phyloP scores from a whole-genome alignment of 2,329 filamentous ascomycete species.

The Epichloe bromicola region DNA sequence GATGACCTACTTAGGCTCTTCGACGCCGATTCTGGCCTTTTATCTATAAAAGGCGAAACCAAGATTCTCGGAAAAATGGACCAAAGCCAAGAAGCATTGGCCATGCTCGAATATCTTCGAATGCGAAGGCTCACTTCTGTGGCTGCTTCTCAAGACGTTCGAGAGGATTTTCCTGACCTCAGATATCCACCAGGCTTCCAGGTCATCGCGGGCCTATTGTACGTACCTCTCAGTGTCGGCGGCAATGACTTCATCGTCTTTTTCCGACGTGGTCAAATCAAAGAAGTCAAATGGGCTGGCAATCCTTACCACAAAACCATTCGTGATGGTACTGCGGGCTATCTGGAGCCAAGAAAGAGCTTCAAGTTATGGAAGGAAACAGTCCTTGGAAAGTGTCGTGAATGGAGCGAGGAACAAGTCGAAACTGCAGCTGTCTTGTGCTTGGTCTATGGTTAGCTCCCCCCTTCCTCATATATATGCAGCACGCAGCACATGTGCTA shows the following conservation, averaged over 20 bases:
- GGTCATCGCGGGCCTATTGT: slow-evolving; percentile 62
- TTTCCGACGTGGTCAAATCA: slow-evolving; percentile 65
- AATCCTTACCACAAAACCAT: slow-evolving; percentile 74
- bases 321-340: slow-evolving; percentile 57
- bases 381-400: slow-evolving; percentile 66
- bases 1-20: slow-evolving; percentile 76
- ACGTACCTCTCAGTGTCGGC: slow-evolving; percentile 65
- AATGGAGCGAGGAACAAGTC: slow-evolving; percentile 81
- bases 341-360: slow-evolving; percentile 65
- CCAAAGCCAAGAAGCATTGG: slow-evolving; percentile 70
- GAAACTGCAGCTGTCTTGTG: slow-evolving; percentile 82
- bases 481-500: slow-evolving; percentile 1
- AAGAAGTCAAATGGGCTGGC: slow-evolving; percentile 73
- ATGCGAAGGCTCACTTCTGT: slow-evolving; percentile 65
- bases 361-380: slow-evolving; percentile 75
- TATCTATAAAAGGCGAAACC: slow-evolving; percentile 79
- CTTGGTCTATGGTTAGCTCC: slow-evolving; percentile 63
- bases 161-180: slow-evolving; percentile 67
- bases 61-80: slow-evolving; percentile 68
- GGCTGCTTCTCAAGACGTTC: slow-evolving; percentile 63
- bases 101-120: slow-evolving; percentile 72
- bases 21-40: slow-evolving; percentile 72
- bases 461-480: neutral
- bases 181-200: slow-evolving; percentile 68
- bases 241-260: slow-evolving; percentile 84